Evolutionary conservation across 2,329 filamentous ascomycete genomes (phyloP).

Genomic region (Ophiostoma populinum): DNA sequence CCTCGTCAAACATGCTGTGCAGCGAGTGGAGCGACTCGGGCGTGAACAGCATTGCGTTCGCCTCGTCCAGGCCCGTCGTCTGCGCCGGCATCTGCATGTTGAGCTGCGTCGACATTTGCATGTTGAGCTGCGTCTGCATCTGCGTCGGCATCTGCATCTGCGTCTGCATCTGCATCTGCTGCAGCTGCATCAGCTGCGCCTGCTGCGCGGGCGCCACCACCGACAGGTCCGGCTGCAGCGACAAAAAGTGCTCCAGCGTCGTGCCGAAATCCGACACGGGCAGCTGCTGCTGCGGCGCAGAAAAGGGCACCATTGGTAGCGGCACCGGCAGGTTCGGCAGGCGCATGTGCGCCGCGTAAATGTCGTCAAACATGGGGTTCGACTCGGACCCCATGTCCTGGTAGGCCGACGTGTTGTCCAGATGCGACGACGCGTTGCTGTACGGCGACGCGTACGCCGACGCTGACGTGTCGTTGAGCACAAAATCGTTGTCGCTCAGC

Average conservation of each 20-base stretch:
- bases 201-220: slow-evolving; percentile 9
- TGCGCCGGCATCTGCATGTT: slow-evolving; percentile 2
- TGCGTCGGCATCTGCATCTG: slow-evolving; percentile 4
- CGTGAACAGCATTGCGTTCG: slow-evolving; percentile 51
- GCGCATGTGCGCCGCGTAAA: slow-evolving; percentile 35
- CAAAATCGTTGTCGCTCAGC: slow-evolving; percentile 24
- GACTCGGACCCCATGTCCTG: slow-evolving; percentile 43
- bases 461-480: slow-evolving; percentile 30
- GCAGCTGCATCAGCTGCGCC: slow-evolving; percentile 8
- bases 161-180: slow-evolving; percentile 5
- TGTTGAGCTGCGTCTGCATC: slow-evolving; percentile 1
- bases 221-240: slow-evolving; percentile 20
- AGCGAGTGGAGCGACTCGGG: too few relatives aligned
- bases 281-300: neutral
- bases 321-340: too few relatives aligned
- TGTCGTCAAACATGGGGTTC: slow-evolving; percentile 44
- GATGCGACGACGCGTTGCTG: slow-evolving; percentile 21
- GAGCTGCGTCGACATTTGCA: slow-evolving; percentile 4
- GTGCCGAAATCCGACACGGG: neutral
- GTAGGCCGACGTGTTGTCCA: slow-evolving; percentile 37
- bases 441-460: slow-evolving; percentile 31
- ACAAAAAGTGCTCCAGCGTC: slow-evolving; percentile 18
- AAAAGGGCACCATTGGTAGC: too few relatives aligned
- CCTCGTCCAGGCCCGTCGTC: slow-evolving; percentile 52
- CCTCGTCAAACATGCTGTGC: slow-evolving; percentile 44